Conservation (phyloP, 495 filamentous ascomycete species). For the Penicillium desertorum region DNA sequence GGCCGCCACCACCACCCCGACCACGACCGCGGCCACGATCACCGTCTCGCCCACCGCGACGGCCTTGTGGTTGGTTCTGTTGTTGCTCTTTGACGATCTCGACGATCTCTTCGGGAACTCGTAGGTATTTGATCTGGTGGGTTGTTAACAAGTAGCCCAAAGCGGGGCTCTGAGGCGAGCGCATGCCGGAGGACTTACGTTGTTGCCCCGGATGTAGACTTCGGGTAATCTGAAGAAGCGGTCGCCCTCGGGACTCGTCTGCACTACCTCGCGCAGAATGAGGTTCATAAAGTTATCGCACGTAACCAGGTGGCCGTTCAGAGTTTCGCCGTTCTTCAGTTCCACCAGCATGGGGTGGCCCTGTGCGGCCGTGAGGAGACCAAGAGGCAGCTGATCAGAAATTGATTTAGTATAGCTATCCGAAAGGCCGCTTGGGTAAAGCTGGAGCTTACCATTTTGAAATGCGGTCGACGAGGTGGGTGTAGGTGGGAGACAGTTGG, state of each 20-base stretch:
- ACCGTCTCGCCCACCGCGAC: slow-evolving; percentile 67
- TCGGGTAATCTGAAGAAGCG: slow-evolving; percentile 88
- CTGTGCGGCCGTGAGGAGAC: slow-evolving; percentile 90
- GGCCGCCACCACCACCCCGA: slow-evolving; percentile 49
- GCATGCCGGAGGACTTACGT: slow-evolving; percentile 56
- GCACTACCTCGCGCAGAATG: slow-evolving; percentile 94
- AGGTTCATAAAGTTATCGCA: slow-evolving; percentile 99
- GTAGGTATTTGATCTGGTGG: slow-evolving; percentile 92
- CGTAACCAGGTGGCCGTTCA: slow-evolving; percentile 92
- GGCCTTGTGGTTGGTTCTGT: slow-evolving; percentile 60
- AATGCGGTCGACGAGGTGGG: slow-evolving; percentile 25
- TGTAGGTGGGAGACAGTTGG: slow-evolving; percentile 19
- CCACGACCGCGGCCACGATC: slow-evolving; percentile 57
- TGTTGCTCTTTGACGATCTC: slow-evolving; percentile 92
- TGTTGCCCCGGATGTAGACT: slow-evolving; percentile 95
- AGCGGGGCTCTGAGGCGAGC: slow-evolving; percentile 3
- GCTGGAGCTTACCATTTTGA: slow-evolving; percentile 24
- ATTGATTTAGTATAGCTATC: slow-evolving; percentile 5
- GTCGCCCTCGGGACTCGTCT: slow-evolving; percentile 93
- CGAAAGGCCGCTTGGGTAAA: background rate
- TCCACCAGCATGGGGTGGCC: slow-evolving; percentile 99
- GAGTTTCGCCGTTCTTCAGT: slow-evolving; percentile 96
- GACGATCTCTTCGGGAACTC: slow-evolving; percentile 92
- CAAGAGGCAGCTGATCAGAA: slow-evolving; percentile 72
- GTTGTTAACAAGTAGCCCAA: background rate